Conservation (phyloP, 768 basidiomycete genomes). For the Trametopsis cervina region DNA sequence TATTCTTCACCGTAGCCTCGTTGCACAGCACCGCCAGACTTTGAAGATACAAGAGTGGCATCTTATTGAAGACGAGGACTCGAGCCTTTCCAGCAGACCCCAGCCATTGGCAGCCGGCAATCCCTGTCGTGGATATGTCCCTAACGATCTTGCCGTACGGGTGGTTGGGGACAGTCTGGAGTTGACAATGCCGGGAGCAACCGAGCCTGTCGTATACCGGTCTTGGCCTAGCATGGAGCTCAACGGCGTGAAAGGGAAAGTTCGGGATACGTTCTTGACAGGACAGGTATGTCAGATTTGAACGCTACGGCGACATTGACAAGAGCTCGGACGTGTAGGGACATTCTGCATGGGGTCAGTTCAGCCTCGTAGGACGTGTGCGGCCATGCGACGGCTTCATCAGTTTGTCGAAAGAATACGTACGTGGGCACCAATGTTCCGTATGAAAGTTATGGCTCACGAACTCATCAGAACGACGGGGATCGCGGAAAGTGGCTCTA, state of each 20-base stretch:
- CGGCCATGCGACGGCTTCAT: constrained; percentile 77
- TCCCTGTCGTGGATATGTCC: constrained; percentile 56
- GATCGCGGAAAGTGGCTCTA: constrained; percentile 84
- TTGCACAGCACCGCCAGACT: constrained; percentile 82
- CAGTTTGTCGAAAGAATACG: constrained; percentile 81
- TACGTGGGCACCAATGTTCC: constrained; percentile 24
- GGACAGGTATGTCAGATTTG: constrained; percentile 50
- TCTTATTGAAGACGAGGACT: constrained; percentile 24
- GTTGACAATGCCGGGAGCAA: constrained; percentile 37
- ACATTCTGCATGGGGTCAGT: constrained; percentile 90
- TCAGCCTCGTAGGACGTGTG: constrained; percentile 73
- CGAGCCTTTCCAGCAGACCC: background rate
- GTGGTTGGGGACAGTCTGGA: constrained; percentile 43
- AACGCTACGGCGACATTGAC: background rate
- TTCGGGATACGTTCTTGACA: constrained; percentile 60
- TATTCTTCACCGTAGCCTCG: constrained; percentile 62
- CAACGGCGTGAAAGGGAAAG: constrained; percentile 12
- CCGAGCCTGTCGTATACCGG: constrained; percentile 23
- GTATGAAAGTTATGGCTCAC: constrained; percentile 15
- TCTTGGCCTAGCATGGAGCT: constrained; percentile 13
- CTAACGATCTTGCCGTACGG: constrained; percentile 40
- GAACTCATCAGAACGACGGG: constrained; percentile 43
- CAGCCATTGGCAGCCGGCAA: constrained; percentile 48
- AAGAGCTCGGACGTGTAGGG: constrained; percentile 41
- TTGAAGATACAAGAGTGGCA: constrained; percentile 84